phyloP scores from a whole-genome alignment of 345 rosid species.

The Populus tremula region DNA sequence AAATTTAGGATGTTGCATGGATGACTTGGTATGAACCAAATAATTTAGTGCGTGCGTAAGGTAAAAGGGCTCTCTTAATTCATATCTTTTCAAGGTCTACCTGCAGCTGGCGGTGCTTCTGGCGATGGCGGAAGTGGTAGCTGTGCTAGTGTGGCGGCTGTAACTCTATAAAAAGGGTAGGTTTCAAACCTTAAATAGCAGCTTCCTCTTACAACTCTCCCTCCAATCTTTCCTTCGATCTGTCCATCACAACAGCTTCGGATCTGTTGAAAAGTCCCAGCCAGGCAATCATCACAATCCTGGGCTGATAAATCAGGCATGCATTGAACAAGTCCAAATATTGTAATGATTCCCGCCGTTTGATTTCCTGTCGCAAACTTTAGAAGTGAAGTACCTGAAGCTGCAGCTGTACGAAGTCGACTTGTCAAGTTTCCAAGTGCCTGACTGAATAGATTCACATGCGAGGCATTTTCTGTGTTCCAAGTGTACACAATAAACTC shows the following conservation, averaged over 20 bases:
- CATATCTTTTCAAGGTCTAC: neutral
- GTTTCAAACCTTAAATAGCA: slow-evolving; percentile 11
- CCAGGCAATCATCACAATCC: slow-evolving; percentile 30
- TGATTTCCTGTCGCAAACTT: slow-evolving; percentile 29
- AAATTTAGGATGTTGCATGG: too few relatives aligned
- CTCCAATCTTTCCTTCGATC: neutral
- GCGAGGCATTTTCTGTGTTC: neutral
- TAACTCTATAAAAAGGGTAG: neutral
- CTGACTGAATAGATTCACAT: slow-evolving; percentile 7
- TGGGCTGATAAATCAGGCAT: slow-evolving; percentile 38
- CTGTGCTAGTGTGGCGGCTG: neutral
- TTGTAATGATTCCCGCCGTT: neutral
- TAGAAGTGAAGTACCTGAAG: slow-evolving; percentile 11
- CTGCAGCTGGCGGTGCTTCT: neutral
- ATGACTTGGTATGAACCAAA: too few relatives aligned
- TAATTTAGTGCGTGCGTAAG: too few relatives aligned
- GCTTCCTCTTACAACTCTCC: neutral
- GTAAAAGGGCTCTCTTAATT: too few relatives aligned
- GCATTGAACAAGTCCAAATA: slow-evolving; percentile 46
- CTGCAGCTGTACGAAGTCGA: slow-evolving; percentile 8
- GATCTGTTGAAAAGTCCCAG: neutral
- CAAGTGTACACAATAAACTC: too few relatives aligned
- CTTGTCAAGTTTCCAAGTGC: slow-evolving; percentile 5
- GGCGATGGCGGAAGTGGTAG: neutral
- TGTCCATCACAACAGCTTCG: neutral